Evolutionary conservation across 331 rosid genomes (phyloP), one percentile per base, ranked within the genome.

Genomic region (Quercus lobata): DNA sequence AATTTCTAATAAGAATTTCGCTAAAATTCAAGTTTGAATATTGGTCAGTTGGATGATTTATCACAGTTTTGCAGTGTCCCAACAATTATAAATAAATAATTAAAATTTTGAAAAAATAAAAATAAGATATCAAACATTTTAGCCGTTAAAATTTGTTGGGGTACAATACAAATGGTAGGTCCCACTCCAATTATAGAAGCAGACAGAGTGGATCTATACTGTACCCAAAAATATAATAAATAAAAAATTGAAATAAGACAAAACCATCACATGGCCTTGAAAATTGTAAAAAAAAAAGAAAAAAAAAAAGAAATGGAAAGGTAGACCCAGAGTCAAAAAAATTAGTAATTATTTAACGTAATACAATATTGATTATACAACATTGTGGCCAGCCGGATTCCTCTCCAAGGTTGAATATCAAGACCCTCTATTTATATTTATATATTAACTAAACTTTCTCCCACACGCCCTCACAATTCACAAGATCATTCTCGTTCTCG

Each of bases 251-350:
- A 25, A 19, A 3, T 16, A 46, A 53, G 7, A 2, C 22, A 16
- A 69, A 69, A 72, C 76, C 27, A 74, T 78, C 91, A 84, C 91
- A 82, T 90, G 87, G 86, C 60, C 61, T 65, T 57, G 81, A 77
- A 63, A 74, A 75, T 46, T 30, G 16, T 30, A 70, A 61, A 80
- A 70, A 62, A 77, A 22, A 69, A 19, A n/a, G n/a, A 77, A 53
- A 63, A 22, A 30, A 53, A 63, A 22, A 30, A 77, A 62, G 41
- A 73, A 24, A 74, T 55, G 79, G 22, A 32, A 17, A 57, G 16
- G 81, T 74, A 84, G 86, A 29, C 82, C 86, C 81, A 25, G 22
- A 19, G 8, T 68, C 57, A 35, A 37, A 12, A 57, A 77, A 73
- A 19, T 46, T 55, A 61, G 71, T 49, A 27, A 49, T 49, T 49